A percentile compares a stretch with the other conserved stretches of the same genome.
phyloP scores from a whole-genome alignment of 371 early-diverging fungal species.

The Mucor irregularis region DNA sequence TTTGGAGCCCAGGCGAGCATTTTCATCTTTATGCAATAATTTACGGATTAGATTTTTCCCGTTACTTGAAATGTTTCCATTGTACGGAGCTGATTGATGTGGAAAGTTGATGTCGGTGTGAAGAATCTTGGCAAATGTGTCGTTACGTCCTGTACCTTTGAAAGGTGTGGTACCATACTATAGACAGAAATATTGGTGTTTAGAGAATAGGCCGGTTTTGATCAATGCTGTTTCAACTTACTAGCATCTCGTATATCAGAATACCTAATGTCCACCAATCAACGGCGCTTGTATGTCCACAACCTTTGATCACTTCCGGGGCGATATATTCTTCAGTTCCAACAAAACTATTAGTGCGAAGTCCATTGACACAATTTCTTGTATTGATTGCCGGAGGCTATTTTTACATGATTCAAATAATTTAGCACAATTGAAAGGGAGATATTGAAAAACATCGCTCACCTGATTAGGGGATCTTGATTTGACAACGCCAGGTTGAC shows the following conservation, averaged over 20 bases:
- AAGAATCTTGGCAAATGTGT: slow-evolving; percentile 84
- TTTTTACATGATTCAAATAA: neutral
- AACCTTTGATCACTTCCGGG: slow-evolving; percentile 92
- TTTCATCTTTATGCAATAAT: slow-evolving; percentile 87
- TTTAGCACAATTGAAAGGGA: no score
- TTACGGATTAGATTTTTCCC: slow-evolving; percentile 81
- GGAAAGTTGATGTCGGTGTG: slow-evolving; percentile 78
- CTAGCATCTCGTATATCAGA: slow-evolving; percentile 95
- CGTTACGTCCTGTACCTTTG: slow-evolving; percentile 85
- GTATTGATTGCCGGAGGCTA: slow-evolving; percentile 79
- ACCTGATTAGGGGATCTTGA: slow-evolving; percentile 51
- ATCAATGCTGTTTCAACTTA: slow-evolving; percentile 25
- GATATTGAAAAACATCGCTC: no score
- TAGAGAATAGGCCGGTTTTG: neutral
- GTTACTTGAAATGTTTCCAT: slow-evolving; percentile 32
- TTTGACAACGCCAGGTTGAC: slow-evolving; percentile 77
- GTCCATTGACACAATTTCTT: slow-evolving; percentile 78
- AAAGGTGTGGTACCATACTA: slow-evolving; percentile 92
- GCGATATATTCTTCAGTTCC: slow-evolving; percentile 98
- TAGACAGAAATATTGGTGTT: neutral
- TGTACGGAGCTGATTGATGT: slow-evolving; percentile 49
- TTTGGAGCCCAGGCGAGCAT: slow-evolving; percentile 80
- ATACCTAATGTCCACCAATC: slow-evolving; percentile 99
- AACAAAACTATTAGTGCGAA: slow-evolving; percentile 95
- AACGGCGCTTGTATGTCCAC: slow-evolving; percentile 91